Evolutionary conservation across 805 yeast genomes (phyloP).

Genomic region (Monosporozyma servazzii): DNA sequence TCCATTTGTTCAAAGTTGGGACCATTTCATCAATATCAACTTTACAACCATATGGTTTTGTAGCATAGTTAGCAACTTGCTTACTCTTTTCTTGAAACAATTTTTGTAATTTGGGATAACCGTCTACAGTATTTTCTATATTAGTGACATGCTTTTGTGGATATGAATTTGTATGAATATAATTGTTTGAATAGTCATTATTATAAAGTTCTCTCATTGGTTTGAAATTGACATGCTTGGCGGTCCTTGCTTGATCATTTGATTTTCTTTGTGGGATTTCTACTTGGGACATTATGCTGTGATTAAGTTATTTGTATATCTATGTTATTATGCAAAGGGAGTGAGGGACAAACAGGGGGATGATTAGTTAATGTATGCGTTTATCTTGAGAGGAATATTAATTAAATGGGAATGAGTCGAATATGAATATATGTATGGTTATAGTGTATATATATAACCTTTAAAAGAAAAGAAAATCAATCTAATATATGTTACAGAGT

Average conservation of each 20-base stretch:
- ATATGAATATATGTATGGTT: neutral
- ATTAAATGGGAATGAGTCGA: neutral
- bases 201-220: constrained; percentile 33
- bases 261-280: neutral
- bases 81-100: constrained; percentile 55
- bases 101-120: constrained; percentile 75
- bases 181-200: constrained; percentile 68
- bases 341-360: too few relatives aligned
- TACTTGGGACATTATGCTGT: neutral
- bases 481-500: neutral
- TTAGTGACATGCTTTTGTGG: constrained; percentile 65
- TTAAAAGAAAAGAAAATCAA: too few relatives aligned
- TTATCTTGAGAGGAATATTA: neutral
- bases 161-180: constrained; percentile 49
- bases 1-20: constrained; percentile 54
- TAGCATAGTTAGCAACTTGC: constrained; percentile 46
- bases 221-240: constrained; percentile 16
- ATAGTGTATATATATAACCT: neutral
- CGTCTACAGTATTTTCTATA: constrained; percentile 56
- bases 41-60: constrained; percentile 59
- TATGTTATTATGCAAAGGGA: neutral
- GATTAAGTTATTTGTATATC: neutral
- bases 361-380: too few relatives aligned
- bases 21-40: constrained; percentile 45
- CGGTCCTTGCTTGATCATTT: neutral